Evolutionary conservation across 2,329 filamentous ascomycete genomes (phyloP).

Genomic region (Botrytis galanthina): DNA sequence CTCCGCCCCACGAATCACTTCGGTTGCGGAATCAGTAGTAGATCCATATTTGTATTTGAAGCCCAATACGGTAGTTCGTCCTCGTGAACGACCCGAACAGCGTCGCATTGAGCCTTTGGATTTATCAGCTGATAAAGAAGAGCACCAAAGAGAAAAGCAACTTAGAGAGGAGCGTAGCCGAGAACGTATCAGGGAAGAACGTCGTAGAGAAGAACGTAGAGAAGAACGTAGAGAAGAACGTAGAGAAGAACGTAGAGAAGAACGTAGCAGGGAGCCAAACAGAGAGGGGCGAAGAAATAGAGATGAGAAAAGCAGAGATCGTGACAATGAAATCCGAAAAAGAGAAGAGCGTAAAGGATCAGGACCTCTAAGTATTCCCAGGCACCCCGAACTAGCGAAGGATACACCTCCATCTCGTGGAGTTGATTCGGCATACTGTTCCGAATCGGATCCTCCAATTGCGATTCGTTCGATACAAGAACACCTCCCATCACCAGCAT

Average conservation of each 20-base stretch:
- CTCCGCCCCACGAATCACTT: slow-evolving; percentile 11
- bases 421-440: slow-evolving; percentile 39
- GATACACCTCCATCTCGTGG: slow-evolving; percentile 34
- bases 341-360: neutral
- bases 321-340: neutral
- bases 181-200: neutral
- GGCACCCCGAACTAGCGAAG: slow-evolving; percentile 23
- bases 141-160: neutral
- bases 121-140: neutral
- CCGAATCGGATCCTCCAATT: slow-evolving; percentile 33
- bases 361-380: slow-evolving; percentile 11
- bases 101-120: slow-evolving; percentile 6
- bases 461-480: slow-evolving; percentile 23
- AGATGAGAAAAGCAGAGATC: neutral
- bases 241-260: slow-evolving; percentile 1
- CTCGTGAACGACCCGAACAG: slow-evolving; percentile 1
- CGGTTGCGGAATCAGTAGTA: slow-evolving; percentile 18
- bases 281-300: neutral
- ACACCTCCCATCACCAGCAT: slow-evolving; percentile 20
- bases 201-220: neutral
- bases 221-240: neutral
- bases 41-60: slow-evolving; percentile 22
- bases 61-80: slow-evolving; percentile 21
- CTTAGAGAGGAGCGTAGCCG: neutral
- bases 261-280: neutral